Evolutionary conservation across 805 yeast genomes (phyloP), one percentile per base, ranked within the genome.

Genomic region (Clavispora fructus): DNA sequence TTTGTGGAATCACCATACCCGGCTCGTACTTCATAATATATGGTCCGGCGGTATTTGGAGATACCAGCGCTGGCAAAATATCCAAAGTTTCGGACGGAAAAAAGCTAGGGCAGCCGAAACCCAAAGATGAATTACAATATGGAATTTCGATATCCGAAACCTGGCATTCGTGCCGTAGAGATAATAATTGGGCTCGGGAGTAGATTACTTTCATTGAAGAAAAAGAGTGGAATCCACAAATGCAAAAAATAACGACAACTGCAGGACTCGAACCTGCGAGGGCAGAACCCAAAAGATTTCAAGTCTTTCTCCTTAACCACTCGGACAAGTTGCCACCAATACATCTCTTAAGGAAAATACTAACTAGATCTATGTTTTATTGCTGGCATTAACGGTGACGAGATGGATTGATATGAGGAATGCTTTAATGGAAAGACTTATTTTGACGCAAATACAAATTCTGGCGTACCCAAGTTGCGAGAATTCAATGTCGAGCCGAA

Each of bases 271-370:
- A 50, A 50, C 53, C 53, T 50, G 53, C 53, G 51, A 45, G 45
- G 55, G 52, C 57, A 50, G 23, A 52, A 46, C 56, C 56, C 56
- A 52, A 52, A 52, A 52, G 56, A 52, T 52, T 52, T 52, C 56
- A 45, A 52, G 50, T 52, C 56, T 52, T 50, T 52, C 56, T 50
- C 56, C 56, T 52, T 52, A 48, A 52, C 56, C 56, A 35, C 56
- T 52, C 56, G 56, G 56, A 50, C 56, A 52, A 52, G 54, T 52
- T 52, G 56, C 56, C 56, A 40, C 33, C n/a, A 28, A 28, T 39
- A 27, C 14, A 27, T 39, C 16, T 26, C 9, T 7, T 13, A 6
- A 6, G 4, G 7, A 30, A 30, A 30, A 30, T 13, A 12, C 32
- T 27, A 27, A 2, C 7, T 4, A 27, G 9, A 13, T 13, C 14